phyloP scores from a whole-genome alignment of 805 yeast species.

The Wickerhamia fluorescens region DNA sequence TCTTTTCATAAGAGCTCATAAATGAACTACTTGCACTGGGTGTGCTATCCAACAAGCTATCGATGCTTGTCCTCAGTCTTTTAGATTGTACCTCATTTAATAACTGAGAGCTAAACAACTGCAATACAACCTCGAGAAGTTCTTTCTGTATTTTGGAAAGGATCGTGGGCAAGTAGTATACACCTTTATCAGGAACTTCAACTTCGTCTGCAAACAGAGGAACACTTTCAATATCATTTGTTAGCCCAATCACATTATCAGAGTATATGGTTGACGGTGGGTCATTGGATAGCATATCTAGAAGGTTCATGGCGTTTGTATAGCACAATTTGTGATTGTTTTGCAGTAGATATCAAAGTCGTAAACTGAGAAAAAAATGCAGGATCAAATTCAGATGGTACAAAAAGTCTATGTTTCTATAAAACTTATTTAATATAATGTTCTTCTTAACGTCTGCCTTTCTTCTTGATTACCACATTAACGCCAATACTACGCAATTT shows the following conservation, averaged over 20 bases:
- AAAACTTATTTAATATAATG: too few relatives aligned
- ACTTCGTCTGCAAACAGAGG: constrained; percentile 1
- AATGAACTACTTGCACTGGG: neutral
- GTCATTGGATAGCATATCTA: constrained; percentile 33
- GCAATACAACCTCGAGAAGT: constrained; percentile 24
- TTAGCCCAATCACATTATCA: too few relatives aligned
- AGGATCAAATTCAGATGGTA: too few relatives aligned
- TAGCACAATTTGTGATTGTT: too few relatives aligned
- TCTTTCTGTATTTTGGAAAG: constrained; percentile 29
- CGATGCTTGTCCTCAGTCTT: constrained; percentile 28
- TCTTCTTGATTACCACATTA: constrained; percentile 31
- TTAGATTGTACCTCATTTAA: constrained; percentile 14
- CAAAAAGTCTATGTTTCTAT: too few relatives aligned
- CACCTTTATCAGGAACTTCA: constrained; percentile 15
- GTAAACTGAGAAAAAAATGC: too few relatives aligned
- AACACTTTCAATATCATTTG: too few relatives aligned
- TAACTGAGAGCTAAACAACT: constrained; percentile 22
- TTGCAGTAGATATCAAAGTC: too few relatives aligned
- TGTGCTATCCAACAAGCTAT: constrained; percentile 22
- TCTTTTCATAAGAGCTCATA: constrained; percentile 18
- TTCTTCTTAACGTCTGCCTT: constrained; percentile 10
- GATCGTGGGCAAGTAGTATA: constrained; percentile 29
- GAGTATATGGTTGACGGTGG: too few relatives aligned
- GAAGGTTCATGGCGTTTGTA: constrained; percentile 38
- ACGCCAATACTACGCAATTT: constrained; percentile 53